Conservation (phyloP, 1,139 yeast genomes). For the Scheffersomyces illinoinensis region DNA sequence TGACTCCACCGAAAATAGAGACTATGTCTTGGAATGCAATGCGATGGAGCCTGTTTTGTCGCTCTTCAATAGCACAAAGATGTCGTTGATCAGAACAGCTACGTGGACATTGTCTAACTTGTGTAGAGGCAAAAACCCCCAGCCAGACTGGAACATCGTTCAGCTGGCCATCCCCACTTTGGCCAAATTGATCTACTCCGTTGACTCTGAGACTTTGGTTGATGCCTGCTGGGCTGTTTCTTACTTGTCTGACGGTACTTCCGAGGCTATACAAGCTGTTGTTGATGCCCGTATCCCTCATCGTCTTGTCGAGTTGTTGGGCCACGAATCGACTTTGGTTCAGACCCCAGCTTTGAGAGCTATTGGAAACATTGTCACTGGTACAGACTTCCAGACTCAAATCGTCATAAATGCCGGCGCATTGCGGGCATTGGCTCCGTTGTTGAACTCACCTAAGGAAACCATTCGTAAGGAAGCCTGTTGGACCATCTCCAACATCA, state of each 20-base stretch:
- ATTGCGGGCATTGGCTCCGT: slow-evolving; percentile 76
- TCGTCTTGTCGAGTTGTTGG: slow-evolving; percentile 85
- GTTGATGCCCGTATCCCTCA: slow-evolving; percentile 95
- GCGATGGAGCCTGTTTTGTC: slow-evolving; percentile 89
- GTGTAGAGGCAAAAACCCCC: slow-evolving; percentile 96
- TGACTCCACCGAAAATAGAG: slow-evolving; percentile 88
- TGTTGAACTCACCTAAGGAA: slow-evolving; percentile 84
- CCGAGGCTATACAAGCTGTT: slow-evolving; percentile 94
- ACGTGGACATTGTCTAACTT: slow-evolving; percentile 97
- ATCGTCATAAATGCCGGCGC: slow-evolving; percentile 93
- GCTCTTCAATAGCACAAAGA: slow-evolving; percentile 77
- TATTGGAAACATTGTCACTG: slow-evolving; percentile 96
- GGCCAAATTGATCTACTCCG: slow-evolving; percentile 85
- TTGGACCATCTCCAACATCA: slow-evolving; percentile 97
- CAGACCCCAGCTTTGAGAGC: slow-evolving; percentile 98
- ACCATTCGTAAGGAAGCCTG: slow-evolving; percentile 95
- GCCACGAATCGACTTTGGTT: slow-evolving; percentile 79
- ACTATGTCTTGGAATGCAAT: slow-evolving; percentile 77
- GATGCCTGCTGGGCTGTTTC: slow-evolving; percentile 99
- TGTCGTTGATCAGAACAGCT: slow-evolving; percentile 90
- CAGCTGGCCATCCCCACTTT: slow-evolving; percentile 88
- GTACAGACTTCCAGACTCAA: slow-evolving; percentile 94
- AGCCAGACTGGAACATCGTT: slow-evolving; percentile 90
- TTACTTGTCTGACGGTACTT: slow-evolving; percentile 88
- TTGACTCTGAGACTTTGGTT: slow-evolving; percentile 89